A percentile compares a stretch with the other conserved stretches of the same genome.
phyloP scores from a whole-genome alignment of 2,329 filamentous ascomycete genomes.

The Rutstroemia sp. region DNA sequence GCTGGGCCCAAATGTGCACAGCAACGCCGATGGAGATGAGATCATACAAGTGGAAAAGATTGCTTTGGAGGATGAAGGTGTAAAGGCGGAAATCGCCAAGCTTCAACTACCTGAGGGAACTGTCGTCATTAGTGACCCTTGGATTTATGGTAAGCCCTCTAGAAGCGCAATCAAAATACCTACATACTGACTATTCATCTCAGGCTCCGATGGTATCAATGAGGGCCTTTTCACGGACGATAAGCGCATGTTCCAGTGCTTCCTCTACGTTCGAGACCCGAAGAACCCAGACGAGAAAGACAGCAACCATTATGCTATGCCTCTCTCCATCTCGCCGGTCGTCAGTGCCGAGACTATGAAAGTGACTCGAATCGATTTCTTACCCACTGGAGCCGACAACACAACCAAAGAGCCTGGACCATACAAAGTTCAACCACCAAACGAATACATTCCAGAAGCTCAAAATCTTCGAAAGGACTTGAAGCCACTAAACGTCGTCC shows the following conservation, averaged over 20 bases:
- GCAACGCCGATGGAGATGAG: constrained; percentile 52
- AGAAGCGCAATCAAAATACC: background rate
- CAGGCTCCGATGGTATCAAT: constrained; percentile 44
- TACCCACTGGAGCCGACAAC: constrained; percentile 60
- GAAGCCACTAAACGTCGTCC: constrained; percentile 56
- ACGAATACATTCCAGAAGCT: constrained; percentile 60
- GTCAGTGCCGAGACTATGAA: constrained; percentile 55
- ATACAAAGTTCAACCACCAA: constrained; percentile 46
- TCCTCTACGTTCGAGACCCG: constrained; percentile 59
- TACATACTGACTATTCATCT: background rate
- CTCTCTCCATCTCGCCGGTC: constrained; percentile 57
- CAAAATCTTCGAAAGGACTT: constrained; percentile 52
- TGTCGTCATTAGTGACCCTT: constrained; percentile 53
- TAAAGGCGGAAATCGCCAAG: constrained; percentile 54
- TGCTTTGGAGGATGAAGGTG: constrained; percentile 46
- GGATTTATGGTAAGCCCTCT: constrained; percentile 48
- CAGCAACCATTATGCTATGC: constrained; percentile 62
- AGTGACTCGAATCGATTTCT: constrained; percentile 60
- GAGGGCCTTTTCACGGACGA: constrained; percentile 38
- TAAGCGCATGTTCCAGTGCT: constrained; percentile 51
- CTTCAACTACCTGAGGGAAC: constrained; percentile 52
- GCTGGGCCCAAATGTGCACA: constrained; percentile 51
- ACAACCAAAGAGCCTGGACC: constrained; percentile 46
- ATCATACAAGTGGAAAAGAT: constrained; percentile 49
- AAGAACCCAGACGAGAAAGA: constrained; percentile 51